Base-by-base conservation (phyloP, 805 yeast species). In the Yarrowia bubula region DNA sequence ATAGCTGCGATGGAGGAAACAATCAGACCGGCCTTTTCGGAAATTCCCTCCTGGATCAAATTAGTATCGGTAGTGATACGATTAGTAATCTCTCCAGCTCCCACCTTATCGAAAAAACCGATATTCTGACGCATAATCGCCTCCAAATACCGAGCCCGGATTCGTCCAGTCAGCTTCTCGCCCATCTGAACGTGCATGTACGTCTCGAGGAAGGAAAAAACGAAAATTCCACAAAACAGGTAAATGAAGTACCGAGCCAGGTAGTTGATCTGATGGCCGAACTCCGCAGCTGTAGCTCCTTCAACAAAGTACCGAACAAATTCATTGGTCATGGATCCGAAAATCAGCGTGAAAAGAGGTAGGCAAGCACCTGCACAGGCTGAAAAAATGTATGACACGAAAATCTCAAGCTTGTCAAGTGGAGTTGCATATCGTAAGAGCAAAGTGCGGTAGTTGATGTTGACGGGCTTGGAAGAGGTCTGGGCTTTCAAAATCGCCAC, bases 81-180 rank as follows among this genome's bases (percentile, higher is more conserved):
- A 8, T 79, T 76, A 13, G 81, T 76, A 46, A 78, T 77, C 61
- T 76, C 78, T 8, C 81, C 81, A 10, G 79, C 71, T 13, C 81
- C 81, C 8, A 78, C 70, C 51, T 73, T 72, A 67, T 78, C 81
- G 66, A 78, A 79, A 66, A 73, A 79, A n/a, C 77, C 81, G 43
- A 78, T 73, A 58, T 78, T 78, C 67, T 78, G 81, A 38, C 78
- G 71, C 53, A 78, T 69, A 8, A 76, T 70, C 0, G 80, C 76
- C 55, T 69, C 66, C 37, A 78, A 68, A 63, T 77, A 78, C 33
- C 69, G 67, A 66, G 75, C 74, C 13, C 81, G 74, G 67, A 77
- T 75, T 15, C 80, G 70, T 5, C 78, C 75, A 5, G 83, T 70
- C 44, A 78, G 68, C 31, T 76, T 71, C 69, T 79, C 82, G 28